phyloP scores from a whole-genome alignment of 2,329 filamentous ascomycete species.

The Sporothrix humicola region DNA sequence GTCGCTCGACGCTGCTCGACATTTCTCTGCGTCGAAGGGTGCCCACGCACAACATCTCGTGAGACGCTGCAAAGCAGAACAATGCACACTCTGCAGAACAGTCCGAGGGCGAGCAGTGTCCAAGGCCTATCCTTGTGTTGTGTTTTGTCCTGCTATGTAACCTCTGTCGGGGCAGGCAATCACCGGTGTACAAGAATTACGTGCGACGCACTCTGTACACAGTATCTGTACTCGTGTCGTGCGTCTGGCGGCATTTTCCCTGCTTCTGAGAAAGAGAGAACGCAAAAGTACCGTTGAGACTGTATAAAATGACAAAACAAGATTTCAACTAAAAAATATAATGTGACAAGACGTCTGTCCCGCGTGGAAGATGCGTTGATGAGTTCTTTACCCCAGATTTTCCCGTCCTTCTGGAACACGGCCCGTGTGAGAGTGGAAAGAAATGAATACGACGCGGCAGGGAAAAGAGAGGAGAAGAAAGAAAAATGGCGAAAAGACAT shows the following conservation, averaged over 20 bases:
- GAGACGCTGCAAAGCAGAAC: neutral
- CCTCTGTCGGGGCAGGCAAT: neutral
- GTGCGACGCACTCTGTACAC: neutral
- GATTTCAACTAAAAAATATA: too few relatives aligned
- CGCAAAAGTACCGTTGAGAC: neutral
- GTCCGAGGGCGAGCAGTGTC: neutral
- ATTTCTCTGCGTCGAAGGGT: neutral
- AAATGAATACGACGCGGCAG: neutral
- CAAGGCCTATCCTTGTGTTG: neutral
- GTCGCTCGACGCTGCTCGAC: neutral
- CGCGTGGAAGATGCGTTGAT: neutral
- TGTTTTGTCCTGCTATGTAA: neutral
- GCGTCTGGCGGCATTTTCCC: neutral
- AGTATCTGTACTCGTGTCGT: neutral
- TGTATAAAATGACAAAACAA: too few relatives aligned
- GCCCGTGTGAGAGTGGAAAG: conserved; percentile 11
- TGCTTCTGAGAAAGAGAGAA: neutral
- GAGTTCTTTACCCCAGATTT: conserved; percentile 28
- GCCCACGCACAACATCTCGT: neutral
- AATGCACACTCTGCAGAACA: too few relatives aligned
- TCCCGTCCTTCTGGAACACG: conserved; percentile 30
- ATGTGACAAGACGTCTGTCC: neutral
- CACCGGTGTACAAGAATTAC: neutral
- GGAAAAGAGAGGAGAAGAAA: neutral
- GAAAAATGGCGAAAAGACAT: neutral